phyloP scores from a whole-genome alignment of 2,329 filamentous ascomycete species.

The Colletotrichum liaoningense region DNA sequence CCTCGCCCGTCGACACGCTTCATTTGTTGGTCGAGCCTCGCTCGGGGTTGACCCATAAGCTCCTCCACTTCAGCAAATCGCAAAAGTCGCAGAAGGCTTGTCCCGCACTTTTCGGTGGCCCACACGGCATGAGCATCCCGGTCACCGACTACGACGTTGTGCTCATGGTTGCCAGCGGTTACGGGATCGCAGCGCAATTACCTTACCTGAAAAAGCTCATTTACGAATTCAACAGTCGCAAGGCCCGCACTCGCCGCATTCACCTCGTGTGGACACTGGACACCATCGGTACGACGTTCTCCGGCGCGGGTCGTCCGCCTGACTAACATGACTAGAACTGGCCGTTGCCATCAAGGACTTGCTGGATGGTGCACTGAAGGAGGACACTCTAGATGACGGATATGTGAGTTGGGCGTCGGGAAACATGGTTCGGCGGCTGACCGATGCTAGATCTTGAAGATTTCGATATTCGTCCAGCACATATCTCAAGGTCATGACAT shows the following conservation, averaged over 20 bases:
- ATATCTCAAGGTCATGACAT: slow-evolving; percentile 6
- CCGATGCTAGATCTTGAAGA: background rate
- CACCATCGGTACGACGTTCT: slow-evolving; percentile 35
- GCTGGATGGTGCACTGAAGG: slow-evolving; percentile 16
- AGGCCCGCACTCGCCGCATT: slow-evolving; percentile 41
- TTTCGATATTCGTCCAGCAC: background rate
- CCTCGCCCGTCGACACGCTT: background rate
- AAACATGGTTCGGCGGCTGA: background rate
- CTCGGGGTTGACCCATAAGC: background rate
- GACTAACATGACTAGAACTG: slow-evolving; percentile 18
- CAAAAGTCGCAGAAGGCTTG: slow-evolving; percentile 6
- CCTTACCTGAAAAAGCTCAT: slow-evolving; percentile 50
- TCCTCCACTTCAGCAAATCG: slow-evolving; percentile 4
- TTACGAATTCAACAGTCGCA: slow-evolving; percentile 45
- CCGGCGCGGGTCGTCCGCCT: background rate
- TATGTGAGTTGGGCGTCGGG: slow-evolving; percentile 12
- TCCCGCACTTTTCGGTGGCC: slow-evolving; percentile 46
- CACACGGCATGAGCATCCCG: slow-evolving; percentile 42
- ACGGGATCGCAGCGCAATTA: slow-evolving; percentile 47
- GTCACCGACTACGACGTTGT: slow-evolving; percentile 44
- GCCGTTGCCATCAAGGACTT: slow-evolving; percentile 13
- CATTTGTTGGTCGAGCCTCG: background rate
- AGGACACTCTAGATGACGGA: slow-evolving; percentile 30
- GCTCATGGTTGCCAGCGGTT: slow-evolving; percentile 48
- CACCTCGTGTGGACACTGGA: slow-evolving; percentile 39